A percentile compares a stretch with the other conserved stretches of the same genome.
Evolutionary conservation across 805 yeast species (phyloP).

Genomic region (Myxozyma neotropica): DNA sequence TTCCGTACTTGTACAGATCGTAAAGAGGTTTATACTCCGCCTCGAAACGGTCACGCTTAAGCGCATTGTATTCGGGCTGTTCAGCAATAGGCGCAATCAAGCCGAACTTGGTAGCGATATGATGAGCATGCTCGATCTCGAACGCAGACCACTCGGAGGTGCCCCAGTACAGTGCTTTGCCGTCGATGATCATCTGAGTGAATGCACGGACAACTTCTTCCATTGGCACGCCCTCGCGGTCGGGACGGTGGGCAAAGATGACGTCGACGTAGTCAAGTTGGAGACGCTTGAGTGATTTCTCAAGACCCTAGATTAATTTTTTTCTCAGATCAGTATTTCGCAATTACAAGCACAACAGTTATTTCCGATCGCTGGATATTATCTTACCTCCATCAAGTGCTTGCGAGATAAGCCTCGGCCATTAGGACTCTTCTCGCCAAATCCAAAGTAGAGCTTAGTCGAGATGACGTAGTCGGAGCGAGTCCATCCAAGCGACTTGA

Average conservation of each 20-base stretch:
- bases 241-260: conserved; percentile 43
- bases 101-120: conserved; percentile 41
- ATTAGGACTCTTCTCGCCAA: conserved; percentile 36
- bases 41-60: conserved; percentile 39
- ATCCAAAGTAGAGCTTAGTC: conserved; percentile 42
- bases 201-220: conserved; percentile 43
- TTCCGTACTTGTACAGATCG: conserved; percentile 40
- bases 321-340: background rate
- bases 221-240: conserved; percentile 34
- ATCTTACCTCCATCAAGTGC: conserved; percentile 38
- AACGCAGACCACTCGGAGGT: conserved; percentile 42
- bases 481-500: conserved; percentile 41
- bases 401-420: conserved; percentile 41
- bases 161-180: conserved; percentile 43
- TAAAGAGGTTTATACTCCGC: conserved; percentile 40
- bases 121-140: conserved; percentile 43
- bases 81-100: conserved; percentile 42
- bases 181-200: conserved; percentile 40
- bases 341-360: too few species aligned
- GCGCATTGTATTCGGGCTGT: conserved; percentile 40
- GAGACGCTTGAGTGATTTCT: conserved; percentile 39
- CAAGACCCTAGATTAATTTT: conserved; percentile 35
- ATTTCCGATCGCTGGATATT: too few species aligned
- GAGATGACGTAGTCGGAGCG: conserved; percentile 41
- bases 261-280: conserved; percentile 42